phyloP scores from a whole-genome alignment of 2,329 filamentous ascomycete species.

The Sarocladium kiliense region DNA sequence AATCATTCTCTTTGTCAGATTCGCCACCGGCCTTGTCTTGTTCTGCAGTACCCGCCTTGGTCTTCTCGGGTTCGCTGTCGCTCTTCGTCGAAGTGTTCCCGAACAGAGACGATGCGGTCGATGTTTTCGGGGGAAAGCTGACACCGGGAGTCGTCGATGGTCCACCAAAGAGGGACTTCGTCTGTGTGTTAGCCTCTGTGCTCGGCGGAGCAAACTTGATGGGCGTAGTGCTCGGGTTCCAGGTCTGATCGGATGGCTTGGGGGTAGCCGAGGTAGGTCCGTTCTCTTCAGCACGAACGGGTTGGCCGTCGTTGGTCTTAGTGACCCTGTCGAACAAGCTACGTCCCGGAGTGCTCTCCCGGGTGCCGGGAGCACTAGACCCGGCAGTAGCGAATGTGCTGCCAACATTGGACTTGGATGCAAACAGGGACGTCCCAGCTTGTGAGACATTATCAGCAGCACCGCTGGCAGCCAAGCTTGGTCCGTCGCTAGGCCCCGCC shows the following conservation, averaged over 20 bases:
- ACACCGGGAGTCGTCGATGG: slow-evolving; percentile 18
- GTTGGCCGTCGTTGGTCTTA: slow-evolving; percentile 44
- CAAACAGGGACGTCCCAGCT: slow-evolving; percentile 19
- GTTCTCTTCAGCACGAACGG: slow-evolving; percentile 33
- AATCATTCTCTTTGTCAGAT: slow-evolving; percentile 41
- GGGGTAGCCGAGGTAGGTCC: slow-evolving; percentile 17
- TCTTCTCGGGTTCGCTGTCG: slow-evolving; percentile 22
- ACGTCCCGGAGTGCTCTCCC: slow-evolving; percentile 39
- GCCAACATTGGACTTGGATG: slow-evolving; percentile 24
- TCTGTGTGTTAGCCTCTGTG: slow-evolving; percentile 17
- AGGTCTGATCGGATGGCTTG: slow-evolving; percentile 32
- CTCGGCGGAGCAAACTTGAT: slow-evolving; percentile 47
- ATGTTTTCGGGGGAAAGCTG: slow-evolving; percentile 31
- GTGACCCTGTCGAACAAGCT: slow-evolving; percentile 54
- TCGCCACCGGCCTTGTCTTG: slow-evolving; percentile 29
- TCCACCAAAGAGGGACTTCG: slow-evolving; percentile 26
- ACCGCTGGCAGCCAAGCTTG: slow-evolving; percentile 35
- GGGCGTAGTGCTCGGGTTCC: slow-evolving; percentile 42
- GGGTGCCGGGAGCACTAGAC: slow-evolving; percentile 35
- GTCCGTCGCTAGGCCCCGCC: slow-evolving; percentile 37
- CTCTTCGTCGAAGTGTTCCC: slow-evolving; percentile 17
- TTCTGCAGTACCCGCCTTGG: slow-evolving; percentile 19
- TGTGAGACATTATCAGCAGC: slow-evolving; percentile 34
- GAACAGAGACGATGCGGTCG: slow-evolving; percentile 10
- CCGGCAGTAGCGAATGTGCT: slow-evolving; percentile 17